These are phyloP conservation scores for Pseudogymnoascus destructans DNA, from an alignment of 2,329 filamentous ascomycete genomes.

Conservation along the genomic window DNA sequence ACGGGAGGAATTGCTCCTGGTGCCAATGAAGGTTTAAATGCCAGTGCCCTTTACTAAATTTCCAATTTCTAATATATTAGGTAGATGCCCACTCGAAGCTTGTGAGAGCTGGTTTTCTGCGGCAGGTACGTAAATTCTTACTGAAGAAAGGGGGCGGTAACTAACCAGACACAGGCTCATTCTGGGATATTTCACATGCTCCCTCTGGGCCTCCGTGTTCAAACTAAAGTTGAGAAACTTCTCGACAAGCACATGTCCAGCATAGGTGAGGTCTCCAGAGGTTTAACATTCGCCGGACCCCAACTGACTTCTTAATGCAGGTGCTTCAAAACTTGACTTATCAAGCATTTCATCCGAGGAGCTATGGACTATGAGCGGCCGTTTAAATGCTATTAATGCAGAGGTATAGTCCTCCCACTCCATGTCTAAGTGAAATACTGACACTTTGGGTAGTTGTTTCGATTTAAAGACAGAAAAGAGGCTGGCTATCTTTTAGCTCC, in stretches of 20 bases:
- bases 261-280: constrained; percentile 40
- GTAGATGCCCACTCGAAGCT: constrained; percentile 54
- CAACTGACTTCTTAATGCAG: constrained; percentile 29
- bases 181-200: constrained; percentile 87
- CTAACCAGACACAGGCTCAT: constrained; percentile 45
- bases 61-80: constrained; percentile 10
- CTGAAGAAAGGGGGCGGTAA: neutral
- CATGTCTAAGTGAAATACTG: constrained; percentile 4
- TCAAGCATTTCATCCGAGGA: constrained; percentile 77
- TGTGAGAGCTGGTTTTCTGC: constrained; percentile 57
- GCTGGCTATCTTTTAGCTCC: constrained; percentile 67
- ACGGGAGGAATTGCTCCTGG: constrained; percentile 52
- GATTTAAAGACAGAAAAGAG: constrained; percentile 66
- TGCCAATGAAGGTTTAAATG: constrained; percentile 37
- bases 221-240: constrained; percentile 72
- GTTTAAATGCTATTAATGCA: constrained; percentile 56
- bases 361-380: constrained; percentile 73
- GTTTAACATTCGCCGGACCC: neutral
- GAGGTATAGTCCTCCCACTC: constrained; percentile 42
- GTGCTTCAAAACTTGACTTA: constrained; percentile 67
- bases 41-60: neutral
- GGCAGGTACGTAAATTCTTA: constrained; percentile 41
- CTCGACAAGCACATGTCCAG: constrained; percentile 82
- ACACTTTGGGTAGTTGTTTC: constrained; percentile 52
- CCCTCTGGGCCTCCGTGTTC: constrained; percentile 73